Evolutionary conservation across 805 yeast species (phyloP), one percentile per base, ranked within the genome.

Genomic region (Blastobotrys peoriensis): DNA sequence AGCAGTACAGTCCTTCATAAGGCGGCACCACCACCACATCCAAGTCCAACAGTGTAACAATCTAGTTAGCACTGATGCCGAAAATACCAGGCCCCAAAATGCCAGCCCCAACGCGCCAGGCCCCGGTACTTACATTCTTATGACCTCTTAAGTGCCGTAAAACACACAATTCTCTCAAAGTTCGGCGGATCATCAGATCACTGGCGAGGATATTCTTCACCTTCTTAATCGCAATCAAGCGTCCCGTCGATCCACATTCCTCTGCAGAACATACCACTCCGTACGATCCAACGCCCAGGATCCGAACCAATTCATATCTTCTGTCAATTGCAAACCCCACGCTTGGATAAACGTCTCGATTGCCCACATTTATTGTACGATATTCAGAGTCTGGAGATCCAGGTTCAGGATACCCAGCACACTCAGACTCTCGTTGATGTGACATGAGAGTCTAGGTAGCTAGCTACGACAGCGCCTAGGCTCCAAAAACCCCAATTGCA

Each of bases 81-180:
- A 30, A 33, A 20, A 33, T 33, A 15, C 15, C n/a, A n/a, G n/a
- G n/a, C n/a, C n/a, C n/a, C n/a, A n/a, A n/a, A n/a, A n/a, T n/a
- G n/a, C n/a, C n/a, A n/a, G n/a, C n/a, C n/a, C n/a, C n/a, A n/a
- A n/a, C n/a, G n/a, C n/a, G n/a, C n/a, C 8, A 13, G 30, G 8
- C 8, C 13, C 30, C 8, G 13, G 8, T 8, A 60, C 66, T 39
- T 59, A 72, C 76, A 61, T 89, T 87, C 52, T 75, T 79, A 64
- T 88, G 96, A 9, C 97, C 97, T 49, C 79, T 78, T 60, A 89
- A 84, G 58, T 78, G 86, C 33, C 76, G 74, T 89, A 89, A 80
- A 45, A 89, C 69, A 57, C 81, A 79, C 51, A 89, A 64, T 63
- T 89, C 98, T 49, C 98, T 69, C 4, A 87, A 71, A 0, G 96